Conservation (phyloP, 768 basidiomycete genomes). For the Hysterangium stoloniferum region DNA sequence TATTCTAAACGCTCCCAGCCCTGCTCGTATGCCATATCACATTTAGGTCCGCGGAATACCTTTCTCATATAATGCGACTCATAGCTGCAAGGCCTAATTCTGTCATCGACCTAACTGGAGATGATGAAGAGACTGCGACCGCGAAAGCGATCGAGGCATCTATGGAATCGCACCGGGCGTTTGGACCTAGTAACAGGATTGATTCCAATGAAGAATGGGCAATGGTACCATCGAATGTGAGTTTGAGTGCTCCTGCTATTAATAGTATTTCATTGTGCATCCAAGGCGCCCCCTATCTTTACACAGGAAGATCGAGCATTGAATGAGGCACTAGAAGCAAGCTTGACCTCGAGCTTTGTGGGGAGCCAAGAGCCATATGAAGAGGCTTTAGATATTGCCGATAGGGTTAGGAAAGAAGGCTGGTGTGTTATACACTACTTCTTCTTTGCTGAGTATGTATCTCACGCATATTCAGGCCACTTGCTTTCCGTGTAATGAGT, state of each 20-base stretch:
- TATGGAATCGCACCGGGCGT: constrained; percentile 1
- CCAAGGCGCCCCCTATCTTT: constrained; percentile 6
- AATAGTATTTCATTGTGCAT: background rate
- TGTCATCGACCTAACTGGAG: constrained; percentile 10
- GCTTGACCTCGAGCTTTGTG: constrained; percentile 7
- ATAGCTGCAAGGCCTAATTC: constrained; percentile 10
- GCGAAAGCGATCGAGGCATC: constrained; percentile 6
- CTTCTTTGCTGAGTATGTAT: background rate
- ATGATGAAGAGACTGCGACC: constrained; percentile 6
- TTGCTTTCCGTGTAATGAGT: constrained; percentile 6
- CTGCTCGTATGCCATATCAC: constrained; percentile 1
- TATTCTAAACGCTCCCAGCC: constrained; percentile 1
- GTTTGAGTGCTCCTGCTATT: background rate
- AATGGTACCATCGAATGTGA: constrained; percentile 7
- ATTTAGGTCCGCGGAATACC: too few species aligned
- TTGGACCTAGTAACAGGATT: constrained; percentile 7
- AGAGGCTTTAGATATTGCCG: background rate
- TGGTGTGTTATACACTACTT: background rate
- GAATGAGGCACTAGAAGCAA: constrained; percentile 7
- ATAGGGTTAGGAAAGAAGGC: constrained; percentile 7
- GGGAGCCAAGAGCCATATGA: constrained; percentile 7
- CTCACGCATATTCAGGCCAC: background rate
- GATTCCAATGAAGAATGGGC: constrained; percentile 5
- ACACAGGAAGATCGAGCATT: constrained; percentile 9
- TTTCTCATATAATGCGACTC: background rate